Percentiles rank a stretch among this genome's conserved stretches.
phyloP scores from a whole-genome alignment of 1,284 basidiomycete genomes.

The Ceraceosorus guamensis region DNA sequence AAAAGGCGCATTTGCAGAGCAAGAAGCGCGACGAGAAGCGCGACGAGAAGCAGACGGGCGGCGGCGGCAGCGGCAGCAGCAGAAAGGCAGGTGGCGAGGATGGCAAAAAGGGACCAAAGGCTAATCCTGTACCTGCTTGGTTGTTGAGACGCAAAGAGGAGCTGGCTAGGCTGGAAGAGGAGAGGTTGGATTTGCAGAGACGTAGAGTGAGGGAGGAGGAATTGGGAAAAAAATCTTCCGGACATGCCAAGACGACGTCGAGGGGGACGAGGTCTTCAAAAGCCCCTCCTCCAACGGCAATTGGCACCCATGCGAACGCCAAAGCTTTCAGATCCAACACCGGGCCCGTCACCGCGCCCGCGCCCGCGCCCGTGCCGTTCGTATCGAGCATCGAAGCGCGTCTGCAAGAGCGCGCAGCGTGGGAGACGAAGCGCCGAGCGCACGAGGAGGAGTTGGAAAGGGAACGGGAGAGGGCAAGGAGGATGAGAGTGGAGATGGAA shows the following conservation, averaged over 20 bases:
- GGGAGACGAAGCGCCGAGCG: not conserved
- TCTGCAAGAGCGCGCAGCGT: slow-evolving; percentile 1
- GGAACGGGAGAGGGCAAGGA: slow-evolving; percentile 2
- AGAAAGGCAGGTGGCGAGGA: too few relatives aligned
- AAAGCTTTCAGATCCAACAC: not conserved
- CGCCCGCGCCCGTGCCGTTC: not conserved
- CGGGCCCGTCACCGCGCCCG: not conserved
- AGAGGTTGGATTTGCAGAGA: not conserved
- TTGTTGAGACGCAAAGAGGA: not conserved
- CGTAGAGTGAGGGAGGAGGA: slow-evolving; percentile 1
- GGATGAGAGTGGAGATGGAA: not conserved
- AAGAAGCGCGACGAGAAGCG: too few relatives aligned
- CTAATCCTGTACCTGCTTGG: slow-evolving; percentile 9
- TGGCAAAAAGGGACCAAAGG: not conserved
- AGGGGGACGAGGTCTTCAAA: too few relatives aligned
- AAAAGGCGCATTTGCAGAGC: too few relatives aligned
- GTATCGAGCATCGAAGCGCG: slow-evolving; percentile 5
- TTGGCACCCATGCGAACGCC: not conserved
- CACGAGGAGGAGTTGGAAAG: slow-evolving; percentile 2
- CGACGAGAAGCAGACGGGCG: too few relatives aligned
- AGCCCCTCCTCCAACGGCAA: not conserved
- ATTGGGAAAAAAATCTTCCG: not conserved
- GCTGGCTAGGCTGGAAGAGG: slow-evolving; percentile 3
- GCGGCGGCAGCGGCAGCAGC: too few relatives aligned
- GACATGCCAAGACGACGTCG: too few relatives aligned